These are phyloP conservation scores for Suillus luteus DNA, from an alignment of 768 basidiomycete species.

Conservation along the genomic window DNA sequence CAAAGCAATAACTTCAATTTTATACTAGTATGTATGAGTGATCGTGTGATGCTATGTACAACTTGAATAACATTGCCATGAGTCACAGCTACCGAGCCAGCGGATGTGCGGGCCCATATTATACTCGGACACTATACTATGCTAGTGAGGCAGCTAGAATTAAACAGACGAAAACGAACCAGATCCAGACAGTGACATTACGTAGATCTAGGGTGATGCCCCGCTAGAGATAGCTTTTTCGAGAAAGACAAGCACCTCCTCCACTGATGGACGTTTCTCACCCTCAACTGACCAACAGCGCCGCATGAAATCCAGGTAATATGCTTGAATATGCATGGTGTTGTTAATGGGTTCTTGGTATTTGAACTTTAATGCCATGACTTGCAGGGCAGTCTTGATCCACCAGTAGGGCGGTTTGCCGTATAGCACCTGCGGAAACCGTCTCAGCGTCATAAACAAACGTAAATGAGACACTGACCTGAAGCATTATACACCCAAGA, in stretches of 20 bases:
- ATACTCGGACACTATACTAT: background rate
- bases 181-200: background rate
- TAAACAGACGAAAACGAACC: background rate
- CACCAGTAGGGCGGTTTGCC: slow-evolving; percentile 28
- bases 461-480: slow-evolving; percentile 31
- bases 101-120: background rate
- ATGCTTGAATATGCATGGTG: slow-evolving; percentile 34
- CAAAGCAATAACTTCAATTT: background rate
- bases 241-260: slow-evolving; percentile 11
- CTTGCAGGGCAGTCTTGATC: slow-evolving; percentile 27
- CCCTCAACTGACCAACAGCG: slow-evolving; percentile 37
- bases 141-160: background rate
- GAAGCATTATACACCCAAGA: slow-evolving; percentile 39
- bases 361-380: slow-evolving; percentile 22
- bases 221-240: background rate
- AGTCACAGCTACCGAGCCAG: background rate
- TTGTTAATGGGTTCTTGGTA: slow-evolving; percentile 16
- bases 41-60: background rate
- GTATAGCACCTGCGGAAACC: slow-evolving; percentile 20
- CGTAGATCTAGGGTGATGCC: background rate
- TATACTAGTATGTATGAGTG: background rate
- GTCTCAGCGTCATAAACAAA: background rate
- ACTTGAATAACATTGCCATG: background rate
- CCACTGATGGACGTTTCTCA: slow-evolving; percentile 10
- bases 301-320: slow-evolving; percentile 45